Evolutionary conservation across 441 rosid genomes (phyloP).

Genomic region (Jatropha multifida): DNA sequence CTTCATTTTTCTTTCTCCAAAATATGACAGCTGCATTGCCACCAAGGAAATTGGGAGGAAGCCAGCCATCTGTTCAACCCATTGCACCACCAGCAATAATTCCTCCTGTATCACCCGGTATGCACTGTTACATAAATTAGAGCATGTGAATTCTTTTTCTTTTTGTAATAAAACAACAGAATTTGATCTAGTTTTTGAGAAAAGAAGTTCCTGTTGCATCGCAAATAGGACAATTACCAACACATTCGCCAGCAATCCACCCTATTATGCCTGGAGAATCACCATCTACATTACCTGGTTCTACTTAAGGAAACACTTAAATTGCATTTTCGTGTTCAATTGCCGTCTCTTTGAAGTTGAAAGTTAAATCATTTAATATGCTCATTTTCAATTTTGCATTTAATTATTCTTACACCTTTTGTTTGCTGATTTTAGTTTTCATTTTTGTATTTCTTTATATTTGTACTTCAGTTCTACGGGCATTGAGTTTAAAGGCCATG

Average conservation of each 20-base stretch:
- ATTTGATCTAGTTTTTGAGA: constrained; percentile 7
- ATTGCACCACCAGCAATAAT: constrained; percentile 26
- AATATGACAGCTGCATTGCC: constrained; percentile 34
- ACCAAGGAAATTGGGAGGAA: constrained; percentile 28
- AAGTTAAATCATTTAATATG: constrained; percentile 13
- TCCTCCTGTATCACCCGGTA: constrained; percentile 32
- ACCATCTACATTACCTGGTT: constrained; percentile 54
- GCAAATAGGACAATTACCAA: constrained; percentile 34
- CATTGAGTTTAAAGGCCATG: not conserved
- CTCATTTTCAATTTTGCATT: not conserved
- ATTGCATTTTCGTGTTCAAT: constrained; percentile 4
- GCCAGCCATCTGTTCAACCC: constrained; percentile 27
- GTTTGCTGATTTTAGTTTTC: not conserved
- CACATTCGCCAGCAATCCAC: constrained; percentile 36
- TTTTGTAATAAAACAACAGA: not conserved
- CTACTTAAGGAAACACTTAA: not conserved
- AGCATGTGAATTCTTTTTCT: not conserved
- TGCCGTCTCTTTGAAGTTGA: constrained; percentile 5
- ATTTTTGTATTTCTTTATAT: not conserved
- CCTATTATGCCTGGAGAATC: constrained; percentile 42
- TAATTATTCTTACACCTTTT: not conserved
- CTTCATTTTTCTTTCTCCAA: constrained; percentile 11
- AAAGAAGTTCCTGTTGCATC: constrained; percentile 37
- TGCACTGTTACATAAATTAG: constrained; percentile 6
- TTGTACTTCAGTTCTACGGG: not conserved